Base-by-base conservation (phyloP, 371 early-diverging fungal species). In the Mucor saturninus region DNA sequence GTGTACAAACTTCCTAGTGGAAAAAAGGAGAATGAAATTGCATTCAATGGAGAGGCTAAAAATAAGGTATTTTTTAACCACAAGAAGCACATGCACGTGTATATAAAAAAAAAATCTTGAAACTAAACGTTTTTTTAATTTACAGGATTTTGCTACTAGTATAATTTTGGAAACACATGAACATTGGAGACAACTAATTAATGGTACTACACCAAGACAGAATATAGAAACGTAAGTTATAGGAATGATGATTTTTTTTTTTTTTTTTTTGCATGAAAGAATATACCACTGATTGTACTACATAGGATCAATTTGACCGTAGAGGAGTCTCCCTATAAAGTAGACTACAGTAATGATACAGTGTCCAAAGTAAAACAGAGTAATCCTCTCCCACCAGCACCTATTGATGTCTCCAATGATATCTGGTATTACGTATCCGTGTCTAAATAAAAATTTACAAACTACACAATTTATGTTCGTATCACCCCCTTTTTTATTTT, bases 1-100 rank as follows among this genome's bases (percentile, higher is more conserved):
- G 85, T 89, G 64, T 97, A 97, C 86, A 97, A 98, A 83, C 84
- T 95, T 63, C 96, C 97, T 31, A 91, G 91, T 75, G 95, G 95
- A 54, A 92, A 94, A 76, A 87, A 89, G 54, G 86, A 86, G 72
- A 98, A 98, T 81, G 75, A 77, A 62, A 94, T 98, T 80, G 96
- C 93, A 10, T 96, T 98, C 83, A 79, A 86, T 65, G 98, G 95
- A 51, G 84, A 91, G 72, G 87, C 91, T 65, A 86, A 90, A 77
- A 86, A 91, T 80, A 91, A 84, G 68, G 86, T 84, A 52, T 21
- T 21, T 21, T 21, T 21, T 21, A 21, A 21, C 21, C 21, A 21
- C 21, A 21, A 21, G 21, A 21, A 21, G 35, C 37, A n/a, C 13
- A 13, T 11, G 13, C 46, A 31, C n/a, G 21, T 32, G 1, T 42